A percentile compares a stretch with the other conserved stretches of the same genome.
These are phyloP conservation scores for Verticillium albo-atrum DNA, from an alignment of 2,329 filamentous ascomycete species.

Conservation along the genomic window DNA sequence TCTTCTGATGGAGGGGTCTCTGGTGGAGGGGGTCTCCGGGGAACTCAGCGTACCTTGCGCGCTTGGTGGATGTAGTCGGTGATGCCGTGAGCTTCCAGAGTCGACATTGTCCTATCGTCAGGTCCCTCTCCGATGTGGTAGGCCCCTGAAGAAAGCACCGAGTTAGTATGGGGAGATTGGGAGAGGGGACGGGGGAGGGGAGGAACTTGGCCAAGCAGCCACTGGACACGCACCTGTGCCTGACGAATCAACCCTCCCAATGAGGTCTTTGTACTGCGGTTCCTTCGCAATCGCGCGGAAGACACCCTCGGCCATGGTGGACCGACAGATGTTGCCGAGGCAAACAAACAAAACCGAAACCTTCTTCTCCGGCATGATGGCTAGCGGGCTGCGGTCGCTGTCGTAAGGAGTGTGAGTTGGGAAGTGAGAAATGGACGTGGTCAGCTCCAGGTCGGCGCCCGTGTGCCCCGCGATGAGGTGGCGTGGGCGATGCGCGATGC, in stretches of 20 bases:
- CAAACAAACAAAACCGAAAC: slow-evolving; percentile 89
- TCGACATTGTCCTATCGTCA: slow-evolving; percentile 79
- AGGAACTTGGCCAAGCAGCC: not conserved
- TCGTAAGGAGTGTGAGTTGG: not conserved
- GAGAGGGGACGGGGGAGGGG: not conserved
- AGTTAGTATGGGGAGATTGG: slow-evolving; percentile 6
- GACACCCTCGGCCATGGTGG: slow-evolving; percentile 93
- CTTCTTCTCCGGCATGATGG: slow-evolving; percentile 29
- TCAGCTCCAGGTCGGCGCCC: not conserved
- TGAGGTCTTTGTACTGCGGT: slow-evolving; percentile 51
- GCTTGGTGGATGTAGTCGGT: slow-evolving; percentile 72
- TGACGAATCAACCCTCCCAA: slow-evolving; percentile 76
- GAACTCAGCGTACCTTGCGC: slow-evolving; percentile 59
- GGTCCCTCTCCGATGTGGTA: slow-evolving; percentile 78
- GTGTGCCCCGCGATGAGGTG: not conserved
- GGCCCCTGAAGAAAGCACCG: slow-evolving; percentile 45
- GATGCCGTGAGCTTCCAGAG: slow-evolving; percentile 70
- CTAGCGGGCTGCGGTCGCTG: not conserved
- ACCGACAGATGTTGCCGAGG: slow-evolving; percentile 91
- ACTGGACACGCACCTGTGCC: slow-evolving; percentile 62
- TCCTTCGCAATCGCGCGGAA: slow-evolving; percentile 69
- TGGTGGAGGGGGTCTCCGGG: not conserved
- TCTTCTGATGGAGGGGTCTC: slow-evolving; percentile 13
- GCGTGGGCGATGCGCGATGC: not conserved
- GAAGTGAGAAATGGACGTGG: slow-evolving; percentile 1